Evolutionary conservation across 1,284 basidiomycete genomes (phyloP), one percentile per base, ranked within the genome.

Genomic region (Athelia psychrophila): DNA sequence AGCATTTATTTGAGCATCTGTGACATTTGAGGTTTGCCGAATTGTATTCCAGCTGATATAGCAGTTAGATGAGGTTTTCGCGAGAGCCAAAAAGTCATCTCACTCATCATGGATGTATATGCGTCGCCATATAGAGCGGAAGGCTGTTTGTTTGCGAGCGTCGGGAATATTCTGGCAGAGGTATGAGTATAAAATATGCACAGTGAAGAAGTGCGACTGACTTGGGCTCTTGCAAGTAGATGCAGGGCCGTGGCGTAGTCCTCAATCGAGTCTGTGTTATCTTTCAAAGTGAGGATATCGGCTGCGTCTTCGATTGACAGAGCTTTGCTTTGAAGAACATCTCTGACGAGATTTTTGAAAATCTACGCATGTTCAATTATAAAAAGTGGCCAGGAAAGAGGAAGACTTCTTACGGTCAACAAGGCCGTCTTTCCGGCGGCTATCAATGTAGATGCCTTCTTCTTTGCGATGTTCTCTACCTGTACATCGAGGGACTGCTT

Each of bases 71-170:
- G 16, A 38, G 35, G n/a, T 52, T 51, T 19, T 52, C n/a, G n/a
- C n/a, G 27, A 18, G 47, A 23, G 19, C 46, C 16, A 36, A 44
- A 48, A 22, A 3, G 22, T 45, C 13, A 48, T 8, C 85, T 60
- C 64, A 95, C 92, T 97, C 85, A 65, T 98, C 94, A 50, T 91
- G 84, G 42, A 91, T 77, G 62, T 92, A 95, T 45, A 95, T 81
- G 25, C 95, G 77, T 35, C 94, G 79, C 95, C 95, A 98, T 18
- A 92, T 78, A 27, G 81, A 82, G 40, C 83, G 75, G 61, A 93
- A 79, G 2, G 89, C 86, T 25, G 88, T 81, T 33, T 79, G 63
- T 63, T 79, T 79, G 48, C 95, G 76, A 20, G 79, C 80, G 52
- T 85, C 81, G 0, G 92, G 91, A 2, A 92, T 65, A 52, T 79